phyloP scores from a whole-genome alignment of 768 basidiomycete species.

The Grammothele lineata region DNA sequence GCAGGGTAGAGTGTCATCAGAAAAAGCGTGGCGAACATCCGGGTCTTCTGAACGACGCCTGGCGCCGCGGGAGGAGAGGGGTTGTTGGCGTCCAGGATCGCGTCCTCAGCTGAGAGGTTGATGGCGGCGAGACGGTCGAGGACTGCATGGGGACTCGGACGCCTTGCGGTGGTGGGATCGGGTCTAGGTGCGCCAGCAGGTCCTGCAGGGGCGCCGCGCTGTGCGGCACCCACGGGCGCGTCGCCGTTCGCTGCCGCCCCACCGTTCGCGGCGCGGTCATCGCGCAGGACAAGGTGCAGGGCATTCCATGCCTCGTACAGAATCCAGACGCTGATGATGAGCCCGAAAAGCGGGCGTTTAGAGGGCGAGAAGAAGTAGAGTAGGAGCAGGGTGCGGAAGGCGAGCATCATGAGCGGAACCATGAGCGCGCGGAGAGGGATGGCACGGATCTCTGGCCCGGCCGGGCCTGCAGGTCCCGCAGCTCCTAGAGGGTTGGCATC shows the following conservation, averaged over 20 bases:
- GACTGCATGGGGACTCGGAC: too few species aligned
- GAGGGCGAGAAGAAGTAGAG: constrained; percentile 77
- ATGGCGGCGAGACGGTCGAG: constrained; percentile 53
- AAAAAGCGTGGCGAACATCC: constrained; percentile 53
- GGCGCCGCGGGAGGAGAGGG: constrained; percentile 34
- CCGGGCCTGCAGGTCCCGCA: constrained; percentile 18
- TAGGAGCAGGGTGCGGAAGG: constrained; percentile 61
- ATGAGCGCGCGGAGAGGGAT: constrained; percentile 65
- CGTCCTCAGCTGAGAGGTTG: constrained; percentile 55
- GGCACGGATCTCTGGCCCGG: constrained; percentile 41
- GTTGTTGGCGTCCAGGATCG: constrained; percentile 34
- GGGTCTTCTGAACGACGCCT: constrained; percentile 42
- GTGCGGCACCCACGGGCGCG: not conserved
- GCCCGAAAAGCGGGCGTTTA: constrained; percentile 64
- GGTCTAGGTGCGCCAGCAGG: not conserved
- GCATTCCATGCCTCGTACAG: constrained; percentile 74
- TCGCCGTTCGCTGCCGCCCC: not conserved
- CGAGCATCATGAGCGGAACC: constrained; percentile 62
- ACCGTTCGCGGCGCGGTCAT: constrained; percentile 13
- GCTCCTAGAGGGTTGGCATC: constrained; percentile 7
- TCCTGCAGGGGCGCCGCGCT: not conserved
- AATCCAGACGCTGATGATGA: constrained; percentile 66
- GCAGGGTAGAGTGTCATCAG: constrained; percentile 67
- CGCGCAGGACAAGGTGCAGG: constrained; percentile 43
- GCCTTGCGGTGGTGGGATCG: not conserved